phyloP scores from a whole-genome alignment of 768 basidiomycete genomes.

The Amanita rimosa region DNA sequence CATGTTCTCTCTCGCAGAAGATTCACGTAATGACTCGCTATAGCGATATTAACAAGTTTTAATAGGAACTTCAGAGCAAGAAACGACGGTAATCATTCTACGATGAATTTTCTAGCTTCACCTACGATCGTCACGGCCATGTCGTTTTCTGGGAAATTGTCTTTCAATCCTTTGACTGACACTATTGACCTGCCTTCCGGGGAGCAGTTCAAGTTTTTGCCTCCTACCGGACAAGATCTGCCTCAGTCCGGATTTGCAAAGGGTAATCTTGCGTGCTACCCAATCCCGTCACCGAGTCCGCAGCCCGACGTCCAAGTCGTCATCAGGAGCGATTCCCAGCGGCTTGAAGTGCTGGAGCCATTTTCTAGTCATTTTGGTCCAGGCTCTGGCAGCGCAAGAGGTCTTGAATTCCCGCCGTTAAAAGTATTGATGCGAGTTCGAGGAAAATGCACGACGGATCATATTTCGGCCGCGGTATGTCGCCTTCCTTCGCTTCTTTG shows the following conservation, averaged over 20 bases:
- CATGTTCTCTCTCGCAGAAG: neutral
- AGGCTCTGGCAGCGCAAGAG: constrained; percentile 30
- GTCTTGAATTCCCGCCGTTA: constrained; percentile 68
- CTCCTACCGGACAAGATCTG: constrained; percentile 79
- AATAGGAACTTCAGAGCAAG: constrained; percentile 86
- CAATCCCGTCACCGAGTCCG: constrained; percentile 60
- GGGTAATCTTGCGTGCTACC: constrained; percentile 69
- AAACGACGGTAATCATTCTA: constrained; percentile 90
- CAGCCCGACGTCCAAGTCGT: constrained; percentile 66
- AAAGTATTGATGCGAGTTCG: constrained; percentile 84
- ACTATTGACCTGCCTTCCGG: constrained; percentile 56
- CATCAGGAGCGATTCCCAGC: constrained; percentile 69
- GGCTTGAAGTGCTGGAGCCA: constrained; percentile 80
- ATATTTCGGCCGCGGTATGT: constrained; percentile 89
- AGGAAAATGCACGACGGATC: constrained; percentile 99
- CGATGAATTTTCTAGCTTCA: constrained; percentile 97
- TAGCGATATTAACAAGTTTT: constrained; percentile 95
- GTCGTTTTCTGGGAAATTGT: constrained; percentile 88
- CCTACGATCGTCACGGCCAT: constrained; percentile 96
- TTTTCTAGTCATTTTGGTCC: constrained; percentile 69
- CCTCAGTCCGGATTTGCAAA: constrained; percentile 74
- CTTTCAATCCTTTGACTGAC: constrained; percentile 91
- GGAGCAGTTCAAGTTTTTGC: constrained; percentile 68
- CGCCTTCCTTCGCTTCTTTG: neutral
- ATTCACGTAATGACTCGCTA: constrained; percentile 1